These are phyloP conservation scores for Lachancea lanzarotensis DNA, from an alignment of 805 yeast genomes.

Conservation along the genomic window DNA sequence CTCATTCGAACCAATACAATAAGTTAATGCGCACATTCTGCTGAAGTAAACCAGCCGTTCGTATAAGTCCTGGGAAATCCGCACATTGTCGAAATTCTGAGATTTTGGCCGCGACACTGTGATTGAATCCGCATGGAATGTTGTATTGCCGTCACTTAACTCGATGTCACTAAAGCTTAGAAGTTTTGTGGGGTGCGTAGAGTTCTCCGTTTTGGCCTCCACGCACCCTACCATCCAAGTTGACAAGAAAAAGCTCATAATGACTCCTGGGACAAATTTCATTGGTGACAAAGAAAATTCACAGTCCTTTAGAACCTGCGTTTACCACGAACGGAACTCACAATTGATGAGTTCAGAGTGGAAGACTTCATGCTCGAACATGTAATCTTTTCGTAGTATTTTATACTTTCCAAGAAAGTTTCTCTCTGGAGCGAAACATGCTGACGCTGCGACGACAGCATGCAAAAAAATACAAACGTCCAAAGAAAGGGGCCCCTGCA, in stretches of 20 bases:
- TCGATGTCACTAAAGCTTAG: neutral
- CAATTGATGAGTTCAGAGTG: no score
- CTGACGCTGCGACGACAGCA: neutral
- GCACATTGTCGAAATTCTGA: neutral
- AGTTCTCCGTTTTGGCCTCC: no score
- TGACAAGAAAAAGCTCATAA: no score
- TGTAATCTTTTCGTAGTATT: neutral
- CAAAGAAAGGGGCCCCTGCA: no score
- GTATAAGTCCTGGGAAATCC: slow-evolving; percentile 17
- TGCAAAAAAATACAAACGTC: neutral
- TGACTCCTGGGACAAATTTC: no score
- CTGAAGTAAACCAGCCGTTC: slow-evolving; percentile 30
- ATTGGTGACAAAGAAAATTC: no score
- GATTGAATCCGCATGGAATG: neutral
- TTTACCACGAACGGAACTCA: no score
- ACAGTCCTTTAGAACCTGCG: no score
- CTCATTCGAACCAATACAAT: slow-evolving; percentile 29
- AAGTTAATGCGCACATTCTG: slow-evolving; percentile 31
- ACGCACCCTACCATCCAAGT: no score
- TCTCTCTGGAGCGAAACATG: neutral
- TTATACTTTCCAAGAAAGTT: neutral
- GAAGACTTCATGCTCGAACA: no score
- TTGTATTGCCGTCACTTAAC: neutral
- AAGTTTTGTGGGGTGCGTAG: neutral
- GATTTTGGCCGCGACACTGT: slow-evolving; percentile 1